phyloP scores from a whole-genome alignment of 257 asterid genomes.

The Echium plantagineum region DNA sequence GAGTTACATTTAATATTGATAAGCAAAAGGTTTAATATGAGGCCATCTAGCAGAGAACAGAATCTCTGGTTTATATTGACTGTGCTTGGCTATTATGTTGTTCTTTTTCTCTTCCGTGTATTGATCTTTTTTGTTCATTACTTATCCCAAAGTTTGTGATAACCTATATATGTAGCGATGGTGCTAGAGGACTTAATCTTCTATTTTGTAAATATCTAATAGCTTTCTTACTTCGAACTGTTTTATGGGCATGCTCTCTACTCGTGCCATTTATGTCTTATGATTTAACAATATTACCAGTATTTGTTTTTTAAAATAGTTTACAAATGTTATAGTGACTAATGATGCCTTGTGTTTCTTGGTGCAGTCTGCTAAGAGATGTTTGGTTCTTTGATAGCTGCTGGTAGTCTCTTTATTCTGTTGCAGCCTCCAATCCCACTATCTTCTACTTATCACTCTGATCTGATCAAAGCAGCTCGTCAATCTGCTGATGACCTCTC shows the following conservation, averaged over 20 bases:
- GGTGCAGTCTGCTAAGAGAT: constrained; percentile 83
- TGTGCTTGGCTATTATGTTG: not conserved
- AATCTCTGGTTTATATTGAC: not conserved
- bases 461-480: constrained; percentile 67
- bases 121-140: too few relatives aligned
- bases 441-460: constrained; percentile 76
- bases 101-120: too few relatives aligned
- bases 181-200: too few relatives aligned
- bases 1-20: not conserved
- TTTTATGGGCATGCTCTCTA: not conserved
- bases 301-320: too few relatives aligned
- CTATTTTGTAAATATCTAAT: too few relatives aligned
- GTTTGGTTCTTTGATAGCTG: constrained; percentile 74
- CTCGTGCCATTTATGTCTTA: too few relatives aligned
- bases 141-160: not conserved
- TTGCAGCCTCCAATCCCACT: constrained; percentile 95
- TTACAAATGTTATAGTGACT: not conserved
- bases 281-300: too few relatives aligned
- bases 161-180: not conserved
- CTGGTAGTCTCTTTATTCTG: constrained; percentile 66
- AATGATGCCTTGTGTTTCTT: constrained; percentile 4
- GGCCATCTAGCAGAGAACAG: not conserved
- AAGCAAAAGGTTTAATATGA: not conserved
- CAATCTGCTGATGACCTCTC: constrained; percentile 89
- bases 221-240: not conserved